Conservation (phyloP, 1,284 basidiomycete genomes). For the Austroboletus novae-zelandiae region DNA sequence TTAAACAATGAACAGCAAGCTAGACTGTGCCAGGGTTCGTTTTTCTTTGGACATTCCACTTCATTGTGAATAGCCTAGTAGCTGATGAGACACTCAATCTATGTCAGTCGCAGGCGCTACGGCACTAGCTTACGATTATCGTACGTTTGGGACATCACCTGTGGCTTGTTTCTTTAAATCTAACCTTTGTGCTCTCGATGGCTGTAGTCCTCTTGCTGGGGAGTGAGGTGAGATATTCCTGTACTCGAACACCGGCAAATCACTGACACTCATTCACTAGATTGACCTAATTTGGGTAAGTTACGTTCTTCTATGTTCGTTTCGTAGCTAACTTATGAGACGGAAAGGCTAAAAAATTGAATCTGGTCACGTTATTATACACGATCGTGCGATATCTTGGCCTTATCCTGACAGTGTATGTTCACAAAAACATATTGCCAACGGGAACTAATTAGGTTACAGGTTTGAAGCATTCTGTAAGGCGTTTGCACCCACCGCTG, state of each 20-base stretch:
- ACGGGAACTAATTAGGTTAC: background rate
- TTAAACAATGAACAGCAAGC: too few relatives aligned
- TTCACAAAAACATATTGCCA: background rate
- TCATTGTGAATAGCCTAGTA: too few relatives aligned
- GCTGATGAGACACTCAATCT: background rate
- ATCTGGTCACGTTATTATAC: conserved; percentile 16
- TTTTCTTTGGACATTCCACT: too few relatives aligned
- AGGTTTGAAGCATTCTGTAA: conserved; percentile 14
- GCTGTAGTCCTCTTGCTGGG: conserved; percentile 13
- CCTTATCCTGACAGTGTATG: conserved; percentile 14
- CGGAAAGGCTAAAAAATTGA: conserved; percentile 16
- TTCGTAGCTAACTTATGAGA: background rate
- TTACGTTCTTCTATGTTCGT: background rate
- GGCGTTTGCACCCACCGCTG: background rate
- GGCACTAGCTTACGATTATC: conserved; percentile 17
- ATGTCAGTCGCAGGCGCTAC: conserved; percentile 9
- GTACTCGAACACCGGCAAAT: background rate
- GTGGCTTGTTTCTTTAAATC: background rate
- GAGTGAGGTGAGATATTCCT: conserved; percentile 9
- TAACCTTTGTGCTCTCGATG: background rate
- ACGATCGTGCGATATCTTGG: conserved; percentile 20
- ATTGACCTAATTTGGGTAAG: conserved; percentile 19
- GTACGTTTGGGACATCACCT: conserved; percentile 6
- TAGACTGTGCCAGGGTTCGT: too few relatives aligned
- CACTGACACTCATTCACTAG: conserved; percentile 2